Evolutionary conservation across 257 asterid genomes (phyloP).

Genomic region (Solanum sejunctum): DNA sequence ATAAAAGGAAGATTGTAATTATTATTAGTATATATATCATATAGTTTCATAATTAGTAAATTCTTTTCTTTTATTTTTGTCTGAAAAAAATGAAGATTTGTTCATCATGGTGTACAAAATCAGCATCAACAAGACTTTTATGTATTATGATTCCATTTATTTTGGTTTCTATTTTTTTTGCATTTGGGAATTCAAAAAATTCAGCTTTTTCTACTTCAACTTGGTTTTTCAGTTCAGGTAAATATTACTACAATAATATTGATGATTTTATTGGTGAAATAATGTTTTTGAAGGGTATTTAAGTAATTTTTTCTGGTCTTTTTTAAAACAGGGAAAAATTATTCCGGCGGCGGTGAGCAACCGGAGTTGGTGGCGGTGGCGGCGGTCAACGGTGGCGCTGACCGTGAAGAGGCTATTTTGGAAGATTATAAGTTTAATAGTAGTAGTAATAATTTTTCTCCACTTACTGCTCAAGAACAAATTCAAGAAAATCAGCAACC

Average conservation of each 20-base stretch:
- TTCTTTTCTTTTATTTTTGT: not conserved
- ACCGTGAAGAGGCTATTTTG: slow-evolving; percentile 26
- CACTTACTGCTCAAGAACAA: slow-evolving; percentile 17
- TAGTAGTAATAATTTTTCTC: slow-evolving; percentile 21
- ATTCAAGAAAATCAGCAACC: slow-evolving; percentile 9
- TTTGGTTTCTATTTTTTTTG: slow-evolving; percentile 21
- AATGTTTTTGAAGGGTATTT: not conserved
- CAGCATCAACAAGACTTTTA: slow-evolving; percentile 29
- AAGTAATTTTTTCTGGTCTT: not conserved
- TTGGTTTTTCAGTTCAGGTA: slow-evolving; percentile 12
- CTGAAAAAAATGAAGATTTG: slow-evolving; percentile 4
- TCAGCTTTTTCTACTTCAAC: not conserved
- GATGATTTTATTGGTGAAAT: not conserved
- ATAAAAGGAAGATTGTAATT: not conserved
- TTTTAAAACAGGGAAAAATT: not conserved
- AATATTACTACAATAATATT: not conserved
- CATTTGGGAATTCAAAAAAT: slow-evolving; percentile 10
- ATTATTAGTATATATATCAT: not conserved
- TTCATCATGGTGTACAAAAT: slow-evolving; percentile 26
- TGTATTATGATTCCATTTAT: slow-evolving; percentile 38
- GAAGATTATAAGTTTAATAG: slow-evolving; percentile 20
- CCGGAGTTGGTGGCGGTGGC: slow-evolving; percentile 13
- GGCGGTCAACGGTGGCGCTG: slow-evolving; percentile 12
- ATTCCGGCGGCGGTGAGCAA: not conserved
- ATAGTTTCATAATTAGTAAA: not conserved